Conservation (phyloP, 495 filamentous ascomycete species). For the Niebla homalea region DNA sequence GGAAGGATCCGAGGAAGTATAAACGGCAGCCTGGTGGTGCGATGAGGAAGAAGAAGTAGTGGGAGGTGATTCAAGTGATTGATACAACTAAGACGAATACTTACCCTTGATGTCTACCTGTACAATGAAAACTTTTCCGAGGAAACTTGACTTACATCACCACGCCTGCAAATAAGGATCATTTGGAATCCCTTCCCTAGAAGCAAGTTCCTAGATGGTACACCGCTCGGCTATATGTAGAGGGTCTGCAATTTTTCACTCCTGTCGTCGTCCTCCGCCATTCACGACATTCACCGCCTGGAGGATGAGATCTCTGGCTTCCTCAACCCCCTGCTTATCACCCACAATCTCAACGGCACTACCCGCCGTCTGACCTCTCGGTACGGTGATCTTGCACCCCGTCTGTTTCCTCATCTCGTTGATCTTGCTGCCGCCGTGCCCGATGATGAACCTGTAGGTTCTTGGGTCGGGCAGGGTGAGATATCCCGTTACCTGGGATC, state of each 20-base stretch:
- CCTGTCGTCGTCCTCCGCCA: neutral
- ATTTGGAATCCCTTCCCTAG: too few relatives aligned
- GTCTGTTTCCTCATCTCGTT: constrained; percentile 86
- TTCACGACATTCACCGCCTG: constrained; percentile 49
- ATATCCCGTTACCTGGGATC: constrained; percentile 59
- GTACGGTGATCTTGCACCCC: constrained; percentile 83
- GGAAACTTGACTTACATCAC: too few relatives aligned
- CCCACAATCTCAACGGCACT: constrained; percentile 87
- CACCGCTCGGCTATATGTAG: too few relatives aligned
- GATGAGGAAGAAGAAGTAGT: constrained; percentile 21
- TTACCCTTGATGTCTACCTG: too few relatives aligned
- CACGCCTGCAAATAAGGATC: too few relatives aligned
- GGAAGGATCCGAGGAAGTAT: constrained; percentile 59
- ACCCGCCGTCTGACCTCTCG: constrained; percentile 57
- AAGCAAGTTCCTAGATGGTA: too few relatives aligned
- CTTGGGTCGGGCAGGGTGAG: constrained; percentile 79
- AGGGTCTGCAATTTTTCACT: neutral
- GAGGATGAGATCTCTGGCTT: constrained; percentile 79
- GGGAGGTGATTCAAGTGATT: constrained; percentile 6
- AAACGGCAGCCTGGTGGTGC: constrained; percentile 30
- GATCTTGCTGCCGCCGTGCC: constrained; percentile 77
- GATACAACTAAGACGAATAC: constrained; percentile 1
- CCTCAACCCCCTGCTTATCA: constrained; percentile 63
- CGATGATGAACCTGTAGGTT: constrained; percentile 82
- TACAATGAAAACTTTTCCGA: too few relatives aligned